Percentiles rank a stretch among this genome's conserved stretches.
These are phyloP conservation scores for Coemansia sp. DNA, from an alignment of 192 early-diverging fungal genomes.

Conservation along the genomic window DNA sequence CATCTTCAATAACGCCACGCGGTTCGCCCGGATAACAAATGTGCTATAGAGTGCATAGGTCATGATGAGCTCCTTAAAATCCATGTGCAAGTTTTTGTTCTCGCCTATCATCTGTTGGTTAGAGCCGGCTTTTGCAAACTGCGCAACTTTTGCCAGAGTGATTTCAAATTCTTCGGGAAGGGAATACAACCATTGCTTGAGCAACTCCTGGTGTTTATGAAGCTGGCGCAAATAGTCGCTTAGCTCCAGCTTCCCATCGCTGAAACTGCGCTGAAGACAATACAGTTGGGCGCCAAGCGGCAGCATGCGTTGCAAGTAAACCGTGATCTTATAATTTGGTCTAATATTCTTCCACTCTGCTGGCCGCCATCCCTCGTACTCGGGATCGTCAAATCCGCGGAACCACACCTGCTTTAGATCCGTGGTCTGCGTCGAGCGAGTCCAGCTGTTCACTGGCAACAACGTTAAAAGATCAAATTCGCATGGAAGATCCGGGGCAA, in stretches of 20 bases:
- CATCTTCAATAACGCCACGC: slow-evolving; percentile 45
- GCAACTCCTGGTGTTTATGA: slow-evolving; percentile 37
- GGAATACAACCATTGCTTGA: slow-evolving; percentile 50
- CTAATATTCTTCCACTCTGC: slow-evolving; percentile 36
- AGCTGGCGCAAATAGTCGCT: slow-evolving; percentile 28
- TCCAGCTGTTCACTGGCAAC: slow-evolving; percentile 41
- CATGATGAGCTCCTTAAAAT: slow-evolving; percentile 54
- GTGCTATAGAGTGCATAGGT: slow-evolving; percentile 43
- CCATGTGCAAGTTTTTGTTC: slow-evolving; percentile 36
- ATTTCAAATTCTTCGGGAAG: slow-evolving; percentile 49
- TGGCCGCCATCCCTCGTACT: slow-evolving; percentile 46
- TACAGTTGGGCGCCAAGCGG: slow-evolving; percentile 43
- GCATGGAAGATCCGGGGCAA: slow-evolving; percentile 39
- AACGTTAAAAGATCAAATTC: slow-evolving; percentile 41
- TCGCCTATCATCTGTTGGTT: slow-evolving; percentile 9
- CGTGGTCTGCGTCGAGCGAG: slow-evolving; percentile 13
- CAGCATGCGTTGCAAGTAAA: slow-evolving; percentile 44
- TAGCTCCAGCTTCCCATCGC: slow-evolving; percentile 20
- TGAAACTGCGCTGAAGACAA: slow-evolving; percentile 29
- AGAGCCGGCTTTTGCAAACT: slow-evolving; percentile 10
- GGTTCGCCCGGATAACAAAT: slow-evolving; percentile 46
- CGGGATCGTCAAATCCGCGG: slow-evolving; percentile 40
- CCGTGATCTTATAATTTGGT: slow-evolving; percentile 45
- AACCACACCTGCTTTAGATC: slow-evolving; percentile 26
- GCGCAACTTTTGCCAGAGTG: slow-evolving; percentile 33